Evolutionary conservation across 176 grass and related monocot species (phyloP).

Genomic region (Zoysia pacifica): DNA sequence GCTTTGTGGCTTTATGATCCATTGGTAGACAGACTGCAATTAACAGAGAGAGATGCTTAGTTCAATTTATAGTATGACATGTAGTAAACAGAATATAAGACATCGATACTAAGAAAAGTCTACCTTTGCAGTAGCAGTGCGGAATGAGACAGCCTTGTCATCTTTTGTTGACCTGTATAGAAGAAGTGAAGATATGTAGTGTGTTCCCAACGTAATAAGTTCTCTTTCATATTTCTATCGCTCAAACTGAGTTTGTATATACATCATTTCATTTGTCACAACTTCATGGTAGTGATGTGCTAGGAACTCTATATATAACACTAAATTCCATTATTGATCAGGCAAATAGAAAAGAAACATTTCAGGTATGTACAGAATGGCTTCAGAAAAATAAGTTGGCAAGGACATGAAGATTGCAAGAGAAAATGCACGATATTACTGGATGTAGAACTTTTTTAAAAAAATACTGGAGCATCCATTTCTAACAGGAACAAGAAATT

Average conservation of each 20-base stretch:
- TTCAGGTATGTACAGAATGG: not conserved
- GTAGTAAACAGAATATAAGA: not conserved
- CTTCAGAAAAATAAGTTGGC: constrained; percentile 24
- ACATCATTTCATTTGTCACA: constrained; percentile 1
- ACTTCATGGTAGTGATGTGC: not conserved
- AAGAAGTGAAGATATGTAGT: constrained; percentile 16
- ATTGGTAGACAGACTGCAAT: constrained; percentile 78
- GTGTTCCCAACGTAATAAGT: not conserved
- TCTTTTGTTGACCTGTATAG: constrained; percentile 65
- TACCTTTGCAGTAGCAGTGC: constrained; percentile 94
- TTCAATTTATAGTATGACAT: constrained; percentile 12
- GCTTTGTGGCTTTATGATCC: constrained; percentile 90
- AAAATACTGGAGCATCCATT: constrained; percentile 1
- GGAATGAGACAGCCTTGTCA: constrained; percentile 71
- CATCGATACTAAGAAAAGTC: constrained; percentile 4
- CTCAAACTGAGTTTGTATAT: not conserved
- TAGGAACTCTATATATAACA: constrained; percentile 11
- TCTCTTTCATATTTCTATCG: not conserved
- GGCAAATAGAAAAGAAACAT: not conserved
- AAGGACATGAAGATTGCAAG: not conserved
- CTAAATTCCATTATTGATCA: not conserved
- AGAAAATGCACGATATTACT: not conserved
- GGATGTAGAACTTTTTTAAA: not conserved
- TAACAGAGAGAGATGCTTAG: constrained; percentile 33
- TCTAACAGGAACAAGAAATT: constrained; percentile 1